phyloP scores from a whole-genome alignment of 306 rosid species.

The Vicia villosa region DNA sequence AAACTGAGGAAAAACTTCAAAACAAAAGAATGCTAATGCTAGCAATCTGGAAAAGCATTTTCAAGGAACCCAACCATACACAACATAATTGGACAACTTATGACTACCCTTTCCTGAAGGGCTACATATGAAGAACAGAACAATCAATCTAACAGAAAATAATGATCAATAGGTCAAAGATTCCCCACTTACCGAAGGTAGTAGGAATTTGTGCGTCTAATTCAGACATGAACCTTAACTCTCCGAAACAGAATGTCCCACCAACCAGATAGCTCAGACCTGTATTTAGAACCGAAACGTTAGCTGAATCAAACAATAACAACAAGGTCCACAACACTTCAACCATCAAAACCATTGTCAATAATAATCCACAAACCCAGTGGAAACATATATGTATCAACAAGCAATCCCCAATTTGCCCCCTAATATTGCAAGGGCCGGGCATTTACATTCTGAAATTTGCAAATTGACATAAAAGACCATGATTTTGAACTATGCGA shows the following conservation, averaged over 20 bases:
- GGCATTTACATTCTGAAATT: no score
- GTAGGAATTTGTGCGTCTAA: conserved; percentile 73
- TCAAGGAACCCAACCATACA: conserved; percentile 5
- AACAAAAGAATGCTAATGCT: not conserved
- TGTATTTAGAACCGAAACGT: conserved; percentile 23
- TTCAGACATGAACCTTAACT: conserved; percentile 80
- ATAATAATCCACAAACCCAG: conserved; percentile 11
- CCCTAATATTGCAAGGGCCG: no score
- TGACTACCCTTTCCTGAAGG: not conserved
- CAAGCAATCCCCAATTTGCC: no score
- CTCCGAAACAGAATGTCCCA: conserved; percentile 40
- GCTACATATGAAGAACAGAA: no score
- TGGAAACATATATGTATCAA: not conserved
- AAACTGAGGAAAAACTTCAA: conserved; percentile 8
- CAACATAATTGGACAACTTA: not conserved
- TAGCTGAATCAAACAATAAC: not conserved
- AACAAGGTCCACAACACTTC: not conserved
- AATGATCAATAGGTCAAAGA: not conserved
- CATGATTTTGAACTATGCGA: no score
- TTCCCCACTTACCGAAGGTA: conserved; percentile 66
- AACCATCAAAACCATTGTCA: conserved; percentile 19
- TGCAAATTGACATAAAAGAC: no score
- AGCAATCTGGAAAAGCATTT: not conserved
- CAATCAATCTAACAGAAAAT: conserved; percentile 16
- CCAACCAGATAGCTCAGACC: conserved; percentile 55